phyloP scores from a whole-genome alignment of 192 early-diverging fungal genomes.

The Phycomyces nitens region DNA sequence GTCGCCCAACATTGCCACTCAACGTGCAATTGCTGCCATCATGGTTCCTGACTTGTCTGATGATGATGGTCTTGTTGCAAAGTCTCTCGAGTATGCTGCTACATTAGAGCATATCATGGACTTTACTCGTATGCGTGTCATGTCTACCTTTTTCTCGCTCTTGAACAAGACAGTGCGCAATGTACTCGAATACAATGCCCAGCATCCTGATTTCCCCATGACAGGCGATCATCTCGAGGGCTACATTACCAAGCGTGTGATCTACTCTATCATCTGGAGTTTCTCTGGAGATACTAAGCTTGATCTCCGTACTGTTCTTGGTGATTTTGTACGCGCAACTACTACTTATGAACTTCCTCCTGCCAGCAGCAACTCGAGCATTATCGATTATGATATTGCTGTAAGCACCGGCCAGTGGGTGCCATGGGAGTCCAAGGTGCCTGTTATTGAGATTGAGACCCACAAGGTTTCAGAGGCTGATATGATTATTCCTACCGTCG shows the following conservation, averaged over 20 bases:
- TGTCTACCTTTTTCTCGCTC: constrained; percentile 87
- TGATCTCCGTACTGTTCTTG: constrained; percentile 66
- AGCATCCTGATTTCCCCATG: constrained; percentile 96
- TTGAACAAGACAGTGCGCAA: constrained; percentile 82
- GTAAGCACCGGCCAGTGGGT: constrained; percentile 82
- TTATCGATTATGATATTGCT: constrained; percentile 91
- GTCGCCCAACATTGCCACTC: constrained; percentile 61
- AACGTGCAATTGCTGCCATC: constrained; percentile 72
- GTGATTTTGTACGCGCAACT: constrained; percentile 74
- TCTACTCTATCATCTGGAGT: constrained; percentile 88
- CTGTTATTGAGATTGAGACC: constrained; percentile 91
- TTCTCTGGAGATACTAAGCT: constrained; percentile 87
- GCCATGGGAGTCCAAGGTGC: constrained; percentile 88
- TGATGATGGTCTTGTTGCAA: constrained; percentile 68
- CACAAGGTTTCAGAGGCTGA: constrained; percentile 87
- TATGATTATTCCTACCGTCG: constrained; percentile 96
- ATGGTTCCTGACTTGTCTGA: constrained; percentile 67
- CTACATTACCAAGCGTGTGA: constrained; percentile 81
- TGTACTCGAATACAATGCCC: constrained; percentile 85
- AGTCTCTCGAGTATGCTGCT: constrained; percentile 63
- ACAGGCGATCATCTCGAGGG: constrained; percentile 65
- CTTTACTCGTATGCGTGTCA: constrained; percentile 81
- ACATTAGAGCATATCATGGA: constrained; percentile 97
- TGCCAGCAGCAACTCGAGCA: constrained; percentile 37
- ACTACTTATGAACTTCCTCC: constrained; percentile 75